These are phyloP conservation scores for Phaffia australis DNA, from an alignment of 768 basidiomycete genomes.

Conservation along the genomic window DNA sequence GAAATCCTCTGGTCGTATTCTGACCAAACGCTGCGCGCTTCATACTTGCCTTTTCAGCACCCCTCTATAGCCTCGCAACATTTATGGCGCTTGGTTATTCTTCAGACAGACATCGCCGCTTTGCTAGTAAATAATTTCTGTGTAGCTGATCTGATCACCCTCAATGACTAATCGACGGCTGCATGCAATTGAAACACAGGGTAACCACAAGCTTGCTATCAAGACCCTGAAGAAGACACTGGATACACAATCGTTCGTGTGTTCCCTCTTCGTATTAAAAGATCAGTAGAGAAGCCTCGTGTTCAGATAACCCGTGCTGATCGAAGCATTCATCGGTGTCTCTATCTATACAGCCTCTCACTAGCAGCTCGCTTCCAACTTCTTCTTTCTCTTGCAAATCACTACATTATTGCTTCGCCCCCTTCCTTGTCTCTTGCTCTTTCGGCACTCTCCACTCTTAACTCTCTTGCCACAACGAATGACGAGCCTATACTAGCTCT, in stretches of 20 bases:
- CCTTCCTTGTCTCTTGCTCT: neutral
- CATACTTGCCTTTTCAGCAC: neutral
- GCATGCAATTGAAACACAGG: neutral
- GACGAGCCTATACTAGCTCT: neutral
- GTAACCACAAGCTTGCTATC: slow-evolving; percentile 16
- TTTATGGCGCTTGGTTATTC: slow-evolving; percentile 1
- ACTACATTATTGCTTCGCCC: neutral
- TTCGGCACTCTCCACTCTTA: neutral
- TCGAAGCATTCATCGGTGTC: neutral
- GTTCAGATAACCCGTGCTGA: neutral
- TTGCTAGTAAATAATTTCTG: neutral
- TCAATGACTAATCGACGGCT: neutral
- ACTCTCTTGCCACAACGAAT: neutral
- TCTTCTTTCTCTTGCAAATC: slow-evolving; percentile 7
- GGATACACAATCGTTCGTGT: too few species aligned
- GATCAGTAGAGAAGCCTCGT: neutral
- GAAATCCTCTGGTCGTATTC: too few species aligned
- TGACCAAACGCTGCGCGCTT: neutral
- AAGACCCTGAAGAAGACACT: slow-evolving; percentile 10
- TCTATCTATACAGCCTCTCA: neutral
- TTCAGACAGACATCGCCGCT: slow-evolving; percentile 6
- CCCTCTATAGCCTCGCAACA: slow-evolving; percentile 2
- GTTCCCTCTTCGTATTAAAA: neutral
- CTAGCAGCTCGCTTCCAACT: slow-evolving; percentile 5
- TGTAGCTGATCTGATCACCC: neutral